Evolutionary conservation across 139 green algal genomes (phyloP).

Genomic region (Gonium pectorale): DNA sequence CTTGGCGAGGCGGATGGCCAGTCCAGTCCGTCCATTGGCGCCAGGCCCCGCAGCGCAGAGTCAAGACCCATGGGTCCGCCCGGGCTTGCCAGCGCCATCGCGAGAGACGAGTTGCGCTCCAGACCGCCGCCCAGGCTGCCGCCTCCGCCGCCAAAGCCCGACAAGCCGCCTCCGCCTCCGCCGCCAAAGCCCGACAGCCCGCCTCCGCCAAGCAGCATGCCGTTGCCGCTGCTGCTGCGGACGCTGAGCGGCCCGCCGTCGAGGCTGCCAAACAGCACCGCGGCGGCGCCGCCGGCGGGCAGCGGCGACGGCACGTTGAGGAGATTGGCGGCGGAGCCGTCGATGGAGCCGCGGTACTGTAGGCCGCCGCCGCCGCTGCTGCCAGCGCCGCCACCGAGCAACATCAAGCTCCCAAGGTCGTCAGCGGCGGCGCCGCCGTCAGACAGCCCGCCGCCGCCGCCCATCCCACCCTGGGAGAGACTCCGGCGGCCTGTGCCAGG

Average conservation of each 20-base stretch:
- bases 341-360: neutral
- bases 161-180: too few species aligned
- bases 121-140: too few species aligned
- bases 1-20: slow-evolving; percentile 32
- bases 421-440: too few species aligned
- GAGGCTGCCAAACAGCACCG: slow-evolving; percentile 27
- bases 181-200: too few species aligned
- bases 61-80: neutral
- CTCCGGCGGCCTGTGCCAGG: neutral
- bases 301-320: slow-evolving; percentile 34
- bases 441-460: too few species aligned
- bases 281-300: slow-evolving; percentile 1
- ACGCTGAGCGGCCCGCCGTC: slow-evolving; percentile 32
- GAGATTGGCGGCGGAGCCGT: slow-evolving; percentile 29
- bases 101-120: neutral
- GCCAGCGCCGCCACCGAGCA: neutral
- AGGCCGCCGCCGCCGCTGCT: neutral
- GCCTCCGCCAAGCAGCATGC: too few species aligned
- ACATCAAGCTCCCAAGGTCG: too few species aligned
- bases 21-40: slow-evolving; percentile 36
- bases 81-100: neutral
- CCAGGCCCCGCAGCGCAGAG: neutral
- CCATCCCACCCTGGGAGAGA: too few species aligned
- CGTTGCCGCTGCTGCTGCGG: slow-evolving; percentile 31
- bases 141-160: too few species aligned